A percentile compares a stretch with the other conserved stretches of the same genome.
phyloP scores from a whole-genome alignment of 176 grass and related monocot species.

The sorghum (Sorghum bicolor) region Sorghum_bicolor_NCBIv3 NC_012876.2:61140501-61141000 shows the following conservation, averaged over 20 bases:
- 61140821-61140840: constrained; percentile 74
- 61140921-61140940: neutral
- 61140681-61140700: neutral
- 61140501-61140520: neutral
- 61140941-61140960: neutral
- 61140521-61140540: neutral
- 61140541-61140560: constrained; percentile 45
- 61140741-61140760: constrained; percentile 70
- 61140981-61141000: constrained; percentile 66
- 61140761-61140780: constrained; percentile 69
- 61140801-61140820: constrained; percentile 73
- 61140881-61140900: constrained; percentile 18
- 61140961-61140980: neutral
- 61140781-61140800: constrained; percentile 61
- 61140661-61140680: constrained; percentile 68
- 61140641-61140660: constrained; percentile 90
- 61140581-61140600: constrained; percentile 91
- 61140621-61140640: constrained; percentile 80
- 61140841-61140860: constrained; percentile 84
- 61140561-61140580: constrained; percentile 94
- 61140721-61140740: neutral
- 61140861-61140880: constrained; percentile 83
- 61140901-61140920: neutral
- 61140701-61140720: neutral
- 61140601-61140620: constrained; percentile 87